These are phyloP conservation scores for Penicillium sp. DNA, from an alignment of 2,329 filamentous ascomycete species.

Conservation along the genomic window DNA sequence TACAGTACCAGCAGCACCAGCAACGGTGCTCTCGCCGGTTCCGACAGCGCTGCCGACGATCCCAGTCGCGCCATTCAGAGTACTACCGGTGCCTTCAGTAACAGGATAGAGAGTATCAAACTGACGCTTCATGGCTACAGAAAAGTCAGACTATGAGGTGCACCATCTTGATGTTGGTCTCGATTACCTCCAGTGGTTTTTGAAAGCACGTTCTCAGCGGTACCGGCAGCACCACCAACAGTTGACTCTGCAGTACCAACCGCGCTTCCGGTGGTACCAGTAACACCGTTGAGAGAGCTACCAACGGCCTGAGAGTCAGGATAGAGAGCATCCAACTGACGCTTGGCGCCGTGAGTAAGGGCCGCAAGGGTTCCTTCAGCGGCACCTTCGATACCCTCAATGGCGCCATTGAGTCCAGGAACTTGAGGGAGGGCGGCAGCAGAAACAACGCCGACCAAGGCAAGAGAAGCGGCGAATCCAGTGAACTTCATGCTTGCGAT, in stretches of 20 bases:
- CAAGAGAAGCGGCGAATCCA: conserved; percentile 32
- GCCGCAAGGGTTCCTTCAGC: conserved; percentile 1
- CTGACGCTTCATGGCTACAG: neutral
- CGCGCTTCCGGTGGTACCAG: conserved; percentile 9
- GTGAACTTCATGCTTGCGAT: conserved; percentile 38
- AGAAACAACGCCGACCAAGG: conserved; percentile 30
- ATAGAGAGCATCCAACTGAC: neutral
- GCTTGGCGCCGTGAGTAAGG: conserved; percentile 4
- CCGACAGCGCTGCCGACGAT: conserved; percentile 14
- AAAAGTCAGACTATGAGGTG: neutral
- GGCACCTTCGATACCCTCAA: conserved; percentile 6
- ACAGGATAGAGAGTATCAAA: neutral
- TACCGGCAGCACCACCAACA: conserved; percentile 7
- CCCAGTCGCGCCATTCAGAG: neutral
- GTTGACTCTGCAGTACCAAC: conserved; percentile 17
- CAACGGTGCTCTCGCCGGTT: conserved; percentile 11
- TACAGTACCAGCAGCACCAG: conserved; percentile 11
- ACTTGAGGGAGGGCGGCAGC: conserved; percentile 29
- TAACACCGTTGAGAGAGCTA: neutral
- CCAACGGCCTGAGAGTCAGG: neutral
- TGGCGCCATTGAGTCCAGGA: neutral
- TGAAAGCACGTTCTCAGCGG: conserved; percentile 10
- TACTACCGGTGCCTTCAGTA: neutral
- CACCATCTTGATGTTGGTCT: neutral
- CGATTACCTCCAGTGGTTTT: neutral